phyloP scores from a whole-genome alignment of 495 filamentous ascomycete species.

The Bryoglossum gracile region DNA sequence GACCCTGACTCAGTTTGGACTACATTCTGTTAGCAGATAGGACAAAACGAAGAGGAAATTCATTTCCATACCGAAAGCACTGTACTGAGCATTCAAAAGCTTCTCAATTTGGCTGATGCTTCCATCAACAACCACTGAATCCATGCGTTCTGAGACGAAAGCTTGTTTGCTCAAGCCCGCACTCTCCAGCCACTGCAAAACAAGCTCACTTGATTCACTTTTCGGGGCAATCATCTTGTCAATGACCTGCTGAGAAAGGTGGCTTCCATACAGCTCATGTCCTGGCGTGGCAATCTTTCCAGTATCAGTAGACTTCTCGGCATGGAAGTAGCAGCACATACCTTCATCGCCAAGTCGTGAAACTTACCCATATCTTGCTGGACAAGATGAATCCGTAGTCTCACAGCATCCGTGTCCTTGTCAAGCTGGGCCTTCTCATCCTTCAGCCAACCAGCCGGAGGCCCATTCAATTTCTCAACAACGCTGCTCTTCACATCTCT shows the following conservation, averaged over 20 bases:
- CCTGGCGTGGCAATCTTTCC: slow-evolving; percentile 22
- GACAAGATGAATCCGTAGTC: slow-evolving; percentile 17
- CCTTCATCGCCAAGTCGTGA: slow-evolving; percentile 21
- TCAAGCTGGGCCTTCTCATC: slow-evolving; percentile 12
- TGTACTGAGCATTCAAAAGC: slow-evolving; percentile 19
- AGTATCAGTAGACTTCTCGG: background rate
- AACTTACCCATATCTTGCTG: slow-evolving; percentile 23
- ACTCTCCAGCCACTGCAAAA: slow-evolving; percentile 20
- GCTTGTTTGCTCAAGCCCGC: slow-evolving; percentile 13
- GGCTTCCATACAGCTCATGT: slow-evolving; percentile 18
- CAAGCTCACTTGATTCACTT: slow-evolving; percentile 19
- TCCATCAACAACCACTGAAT: slow-evolving; percentile 19
- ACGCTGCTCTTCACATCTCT: slow-evolving; percentile 1
- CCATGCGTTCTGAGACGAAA: slow-evolving; percentile 9
- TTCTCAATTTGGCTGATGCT: slow-evolving; percentile 21
- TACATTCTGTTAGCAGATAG: slow-evolving; percentile 1
- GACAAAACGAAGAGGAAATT: too few relatives aligned
- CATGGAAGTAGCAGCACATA: background rate
- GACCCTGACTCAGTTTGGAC: slow-evolving; percentile 9
- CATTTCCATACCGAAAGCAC: slow-evolving; percentile 17
- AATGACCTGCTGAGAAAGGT: slow-evolving; percentile 21
- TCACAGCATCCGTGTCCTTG: slow-evolving; percentile 14
- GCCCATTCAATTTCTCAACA: slow-evolving; percentile 15
- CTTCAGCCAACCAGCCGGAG: slow-evolving; percentile 17
- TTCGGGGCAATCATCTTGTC: slow-evolving; percentile 21